These are phyloP conservation scores for Macrolepiota dolichaula DNA, from an alignment of 768 basidiomycete species.

Conservation along the genomic window DNA sequence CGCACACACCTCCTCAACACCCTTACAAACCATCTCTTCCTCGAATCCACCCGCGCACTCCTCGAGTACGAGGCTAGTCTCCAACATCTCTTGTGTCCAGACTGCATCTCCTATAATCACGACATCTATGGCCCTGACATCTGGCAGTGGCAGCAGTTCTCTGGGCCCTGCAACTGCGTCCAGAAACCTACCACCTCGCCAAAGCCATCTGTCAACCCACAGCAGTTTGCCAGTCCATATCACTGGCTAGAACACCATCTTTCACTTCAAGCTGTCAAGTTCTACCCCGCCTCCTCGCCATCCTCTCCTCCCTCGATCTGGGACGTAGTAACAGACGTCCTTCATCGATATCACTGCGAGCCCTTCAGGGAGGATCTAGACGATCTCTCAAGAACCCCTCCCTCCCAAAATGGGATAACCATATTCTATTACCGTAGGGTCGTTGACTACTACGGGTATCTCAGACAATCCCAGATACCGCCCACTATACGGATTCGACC, in stretches of 20 bases:
- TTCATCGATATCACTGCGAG: constrained; percentile 43
- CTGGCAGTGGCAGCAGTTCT: constrained; percentile 52
- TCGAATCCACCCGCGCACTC: constrained; percentile 40
- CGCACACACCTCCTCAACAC: constrained; percentile 42
- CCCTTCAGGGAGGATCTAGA: constrained; percentile 17
- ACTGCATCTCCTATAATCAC: constrained; percentile 48
- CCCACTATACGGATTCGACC: neutral
- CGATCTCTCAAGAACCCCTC: neutral
- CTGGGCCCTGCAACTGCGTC: constrained; percentile 45
- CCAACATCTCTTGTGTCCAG: constrained; percentile 40
- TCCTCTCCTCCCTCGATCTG: constrained; percentile 32
- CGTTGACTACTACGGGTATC: neutral
- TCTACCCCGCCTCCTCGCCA: constrained; percentile 22
- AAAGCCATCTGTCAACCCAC: constrained; percentile 14
- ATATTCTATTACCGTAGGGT: constrained; percentile 7
- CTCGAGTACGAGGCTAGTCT: constrained; percentile 36
- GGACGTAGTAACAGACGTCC: constrained; percentile 35
- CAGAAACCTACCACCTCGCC: constrained; percentile 12
- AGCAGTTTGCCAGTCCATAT: constrained; percentile 34
- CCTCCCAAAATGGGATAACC: neutral
- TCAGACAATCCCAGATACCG: neutral
- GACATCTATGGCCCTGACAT: constrained; percentile 52
- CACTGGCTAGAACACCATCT: constrained; percentile 47
- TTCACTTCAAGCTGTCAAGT: constrained; percentile 29
- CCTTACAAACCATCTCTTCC: constrained; percentile 38